Evolutionary conservation across 805 yeast species (phyloP), one percentile per base, ranked within the genome.

Genomic region (Isabelozyma gotoi): DNA sequence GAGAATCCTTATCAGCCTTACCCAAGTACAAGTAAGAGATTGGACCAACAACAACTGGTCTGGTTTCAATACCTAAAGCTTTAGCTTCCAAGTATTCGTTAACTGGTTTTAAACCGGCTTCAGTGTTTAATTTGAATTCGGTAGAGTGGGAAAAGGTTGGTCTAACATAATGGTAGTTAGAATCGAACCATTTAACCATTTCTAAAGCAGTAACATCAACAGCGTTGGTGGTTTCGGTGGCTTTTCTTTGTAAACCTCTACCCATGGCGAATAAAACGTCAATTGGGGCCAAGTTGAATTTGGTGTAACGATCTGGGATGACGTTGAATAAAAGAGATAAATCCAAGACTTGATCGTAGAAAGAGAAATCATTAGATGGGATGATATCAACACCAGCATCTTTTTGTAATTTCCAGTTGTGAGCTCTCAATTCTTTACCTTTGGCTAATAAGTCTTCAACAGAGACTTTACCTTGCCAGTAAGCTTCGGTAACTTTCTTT

Each of bases 131-230:
- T 80, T 94, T 91, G 88, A 94, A 94, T 65, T 84, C 84, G 53
- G 97, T 92, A 58, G 89, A 80, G 80, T 90, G 84, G 45, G 96
- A 87, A 81, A 94, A 91, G 57, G 99, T 94, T 74, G 99, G 99
- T 81, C 99, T 88, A 65, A 94, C 98, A 73, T 94, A 94, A 77
- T 94, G 99, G 88, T 94, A 94, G 89, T 94, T 94, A 55, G 97
- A 88, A 76, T 94, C 99, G 62, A 94, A 94, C 99, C 99, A 94
- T 81, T 94, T 94, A 60, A 94, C 99, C 99, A 94, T 94, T 82
- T 94, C 96, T 69, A 89, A 81, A 62, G 99, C 99, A 52, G 98
- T 92, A 50, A 94, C 99, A 73, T 94, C 99, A 59, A 94, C 96
- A 57, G 96, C 96, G 60, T 85, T 80, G 50, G 82, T 69, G 55